These are phyloP conservation scores for Dryas alaskensis DNA, from an alignment of 306 rosid species.

Conservation along the genomic window DNA sequence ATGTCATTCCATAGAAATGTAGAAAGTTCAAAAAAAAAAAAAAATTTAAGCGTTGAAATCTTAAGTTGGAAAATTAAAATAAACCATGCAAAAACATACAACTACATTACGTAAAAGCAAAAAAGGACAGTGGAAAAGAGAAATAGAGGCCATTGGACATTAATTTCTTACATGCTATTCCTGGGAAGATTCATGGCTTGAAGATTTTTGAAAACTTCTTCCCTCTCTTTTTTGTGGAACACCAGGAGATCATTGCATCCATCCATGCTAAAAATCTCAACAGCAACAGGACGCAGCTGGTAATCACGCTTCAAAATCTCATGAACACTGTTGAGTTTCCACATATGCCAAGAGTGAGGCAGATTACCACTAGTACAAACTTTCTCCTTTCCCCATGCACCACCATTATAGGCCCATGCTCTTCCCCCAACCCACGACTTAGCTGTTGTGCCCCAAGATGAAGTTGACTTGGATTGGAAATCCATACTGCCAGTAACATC, in stretches of 20 bases:
- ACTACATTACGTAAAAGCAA: not conserved
- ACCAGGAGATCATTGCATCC: slow-evolving; percentile 98
- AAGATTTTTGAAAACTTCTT: slow-evolving; percentile 88
- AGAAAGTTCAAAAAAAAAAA: slow-evolving; percentile 19
- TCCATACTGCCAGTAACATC: slow-evolving; percentile 61
- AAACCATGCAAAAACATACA: slow-evolving; percentile 9
- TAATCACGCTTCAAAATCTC: slow-evolving; percentile 99
- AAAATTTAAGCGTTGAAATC: slow-evolving; percentile 2
- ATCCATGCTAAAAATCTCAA: slow-evolving; percentile 99
- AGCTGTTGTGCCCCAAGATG: slow-evolving; percentile 60
- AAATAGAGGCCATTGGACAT: slow-evolving; percentile 16
- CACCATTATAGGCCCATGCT: slow-evolving; percentile 99
- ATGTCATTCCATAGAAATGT: not conserved
- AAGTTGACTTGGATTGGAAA: slow-evolving; percentile 78
- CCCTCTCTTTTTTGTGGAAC: slow-evolving; percentile 98
- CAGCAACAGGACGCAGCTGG: slow-evolving; percentile 98
- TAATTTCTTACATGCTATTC: slow-evolving; percentile 77
- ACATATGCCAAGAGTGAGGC: slow-evolving; percentile 95
- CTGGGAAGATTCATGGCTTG: slow-evolving; percentile 97
- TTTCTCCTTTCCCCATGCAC: slow-evolving; percentile 99
- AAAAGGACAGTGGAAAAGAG: slow-evolving; percentile 14
- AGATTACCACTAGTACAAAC: slow-evolving; percentile 73
- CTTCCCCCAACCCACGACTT: slow-evolving; percentile 87
- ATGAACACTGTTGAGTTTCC: slow-evolving; percentile 97
- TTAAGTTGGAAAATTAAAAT: not conserved